phyloP scores from a whole-genome alignment of 2,329 filamentous ascomycete species.

The Cordyceps cateniannulata region DNA sequence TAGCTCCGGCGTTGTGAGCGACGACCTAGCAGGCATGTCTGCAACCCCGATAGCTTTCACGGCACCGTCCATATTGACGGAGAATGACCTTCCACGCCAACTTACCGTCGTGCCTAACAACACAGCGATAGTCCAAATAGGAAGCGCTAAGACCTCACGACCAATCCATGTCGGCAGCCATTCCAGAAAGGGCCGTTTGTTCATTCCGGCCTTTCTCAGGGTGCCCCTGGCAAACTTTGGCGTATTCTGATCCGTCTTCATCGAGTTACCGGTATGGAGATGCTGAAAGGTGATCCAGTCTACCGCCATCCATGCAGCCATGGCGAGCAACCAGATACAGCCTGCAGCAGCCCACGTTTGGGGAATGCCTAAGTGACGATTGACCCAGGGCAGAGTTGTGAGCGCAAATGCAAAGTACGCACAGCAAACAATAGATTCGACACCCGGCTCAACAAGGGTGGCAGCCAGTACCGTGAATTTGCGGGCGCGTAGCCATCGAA shows the following conservation, averaged over 20 bases:
- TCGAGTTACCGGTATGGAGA: slow-evolving; percentile 65
- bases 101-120: slow-evolving; percentile 79
- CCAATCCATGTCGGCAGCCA: slow-evolving; percentile 84
- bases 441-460: slow-evolving; percentile 86
- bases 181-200: slow-evolving; percentile 52
- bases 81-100: slow-evolving; percentile 81
- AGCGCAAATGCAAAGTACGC: slow-evolving; percentile 72
- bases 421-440: slow-evolving; percentile 81
- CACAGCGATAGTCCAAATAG: slow-evolving; percentile 87
- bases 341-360: slow-evolving; percentile 63
- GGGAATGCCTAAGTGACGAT: slow-evolving; percentile 44
- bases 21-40: neutral
- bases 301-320: slow-evolving; percentile 63
- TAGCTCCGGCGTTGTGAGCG: slow-evolving; percentile 17
- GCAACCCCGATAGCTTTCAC: slow-evolving; percentile 45
- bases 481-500: slow-evolving; percentile 84
- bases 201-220: slow-evolving; percentile 28
- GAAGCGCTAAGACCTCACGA: slow-evolving; percentile 73
- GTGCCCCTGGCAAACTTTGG: slow-evolving; percentile 62
- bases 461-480: slow-evolving; percentile 91
- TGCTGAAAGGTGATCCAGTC: slow-evolving; percentile 69
- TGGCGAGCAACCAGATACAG: slow-evolving; percentile 58
- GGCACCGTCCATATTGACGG: slow-evolving; percentile 76
- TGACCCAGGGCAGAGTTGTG: slow-evolving; percentile 64
- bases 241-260: slow-evolving; percentile 66